phyloP scores from a whole-genome alignment of 2,329 filamentous ascomycete genomes.

The Neodidymelliopsis sp. region DNA sequence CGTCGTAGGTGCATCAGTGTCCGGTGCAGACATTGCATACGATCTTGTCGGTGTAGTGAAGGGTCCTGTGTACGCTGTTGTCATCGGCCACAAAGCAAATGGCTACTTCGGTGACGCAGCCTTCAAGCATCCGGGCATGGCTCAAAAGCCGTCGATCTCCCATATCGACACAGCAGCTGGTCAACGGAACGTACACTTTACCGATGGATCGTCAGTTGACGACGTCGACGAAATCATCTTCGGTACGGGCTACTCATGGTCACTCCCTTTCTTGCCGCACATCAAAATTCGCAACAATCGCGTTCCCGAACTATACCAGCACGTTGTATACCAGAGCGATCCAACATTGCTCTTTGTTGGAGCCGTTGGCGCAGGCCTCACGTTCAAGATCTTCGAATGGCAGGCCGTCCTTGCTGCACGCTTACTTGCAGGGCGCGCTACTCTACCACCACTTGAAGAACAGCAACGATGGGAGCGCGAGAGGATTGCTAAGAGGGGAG shows the following conservation, averaged over 20 bases:
- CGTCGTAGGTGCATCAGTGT: conserved; percentile 70
- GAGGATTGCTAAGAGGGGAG: conserved; percentile 61
- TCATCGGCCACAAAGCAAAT: conserved; percentile 60
- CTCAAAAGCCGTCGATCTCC: conserved; percentile 57
- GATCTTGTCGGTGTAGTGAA: conserved; percentile 58
- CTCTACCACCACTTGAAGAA: conserved; percentile 58
- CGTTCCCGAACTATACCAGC: conserved; percentile 64
- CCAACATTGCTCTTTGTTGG: conserved; percentile 66
- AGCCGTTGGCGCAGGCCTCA: conserved; percentile 60
- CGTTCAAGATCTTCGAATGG: conserved; percentile 75
- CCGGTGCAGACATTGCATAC: conserved; percentile 67
- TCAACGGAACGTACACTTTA: conserved; percentile 61
- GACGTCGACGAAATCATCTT: conserved; percentile 70
- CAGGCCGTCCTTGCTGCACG: conserved; percentile 69
- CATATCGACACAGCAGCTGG: conserved; percentile 47
- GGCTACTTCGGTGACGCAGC: conserved; percentile 66
- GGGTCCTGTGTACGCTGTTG: conserved; percentile 61
- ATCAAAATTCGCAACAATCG: conserved; percentile 63
- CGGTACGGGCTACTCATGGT: conserved; percentile 72
- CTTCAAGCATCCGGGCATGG: conserved; percentile 65
- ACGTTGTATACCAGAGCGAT: conserved; percentile 64
- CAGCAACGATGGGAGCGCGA: conserved; percentile 66
- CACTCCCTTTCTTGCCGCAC: conserved; percentile 61
- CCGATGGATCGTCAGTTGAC: conserved; percentile 61
- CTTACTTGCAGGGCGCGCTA: conserved; percentile 62